These are phyloP conservation scores for Peronospora belbahrii DNA, from an alignment of 352 stramenopile genomes.

Conservation along the genomic window DNA sequence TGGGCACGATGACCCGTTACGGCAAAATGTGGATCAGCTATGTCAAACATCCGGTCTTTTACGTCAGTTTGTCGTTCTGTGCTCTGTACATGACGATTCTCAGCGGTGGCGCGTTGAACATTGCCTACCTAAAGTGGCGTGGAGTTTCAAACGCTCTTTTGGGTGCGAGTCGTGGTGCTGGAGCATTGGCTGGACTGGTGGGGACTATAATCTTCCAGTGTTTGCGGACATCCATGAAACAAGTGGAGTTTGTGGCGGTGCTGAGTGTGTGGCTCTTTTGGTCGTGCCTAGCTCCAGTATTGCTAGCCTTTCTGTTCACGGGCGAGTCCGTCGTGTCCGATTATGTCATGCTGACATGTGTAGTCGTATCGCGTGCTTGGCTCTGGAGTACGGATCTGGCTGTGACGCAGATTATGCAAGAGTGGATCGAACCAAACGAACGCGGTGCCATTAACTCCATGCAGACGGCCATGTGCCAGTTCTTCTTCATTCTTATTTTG, in stretches of 20 bases:
- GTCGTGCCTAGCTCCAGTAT: slow-evolving; percentile 36
- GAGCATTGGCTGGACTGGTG: slow-evolving; percentile 39
- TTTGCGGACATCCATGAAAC: slow-evolving; percentile 17
- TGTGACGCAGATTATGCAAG: slow-evolving; percentile 69
- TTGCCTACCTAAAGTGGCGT: slow-evolving; percentile 58
- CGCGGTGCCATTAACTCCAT: slow-evolving; percentile 53
- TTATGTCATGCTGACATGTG: slow-evolving; percentile 46
- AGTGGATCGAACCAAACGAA: slow-evolving; percentile 44
- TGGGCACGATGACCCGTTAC: slow-evolving; percentile 18
- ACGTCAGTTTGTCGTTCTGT: slow-evolving; percentile 46
- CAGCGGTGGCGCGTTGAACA: slow-evolving; percentile 39
- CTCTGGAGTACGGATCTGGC: slow-evolving; percentile 48
- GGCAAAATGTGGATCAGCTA: slow-evolving; percentile 34
- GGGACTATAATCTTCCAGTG: slow-evolving; percentile 46
- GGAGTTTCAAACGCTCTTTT: slow-evolving; percentile 42
- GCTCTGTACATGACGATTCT: slow-evolving; percentile 58
- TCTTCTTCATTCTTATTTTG: slow-evolving; percentile 59
- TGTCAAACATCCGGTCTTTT: slow-evolving; percentile 37
- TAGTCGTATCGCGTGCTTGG: slow-evolving; percentile 40
- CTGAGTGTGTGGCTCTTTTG: slow-evolving; percentile 59
- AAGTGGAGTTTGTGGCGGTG: slow-evolving; percentile 40
- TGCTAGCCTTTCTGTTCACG: slow-evolving; percentile 33
- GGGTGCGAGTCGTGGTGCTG: slow-evolving; percentile 33
- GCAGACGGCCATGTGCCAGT: slow-evolving; percentile 55
- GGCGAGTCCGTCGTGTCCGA: slow-evolving; percentile 40